Base-by-base conservation (phyloP, 2,329 filamentous ascomycete genomes). In the Nannizziopsis barbatae region DNA sequence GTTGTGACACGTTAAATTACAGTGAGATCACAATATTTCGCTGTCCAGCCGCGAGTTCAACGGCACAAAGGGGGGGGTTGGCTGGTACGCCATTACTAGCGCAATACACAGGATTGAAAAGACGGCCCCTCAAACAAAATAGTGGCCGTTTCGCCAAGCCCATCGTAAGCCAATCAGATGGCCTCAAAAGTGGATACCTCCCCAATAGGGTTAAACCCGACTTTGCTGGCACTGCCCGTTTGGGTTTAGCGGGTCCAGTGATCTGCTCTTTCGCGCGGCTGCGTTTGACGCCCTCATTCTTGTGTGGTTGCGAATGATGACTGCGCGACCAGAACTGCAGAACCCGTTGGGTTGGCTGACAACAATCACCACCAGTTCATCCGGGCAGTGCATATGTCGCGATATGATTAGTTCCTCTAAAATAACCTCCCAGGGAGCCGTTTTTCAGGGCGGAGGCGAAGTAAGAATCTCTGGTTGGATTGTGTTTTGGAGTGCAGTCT, bases 181-280 rank as follows among this genome's bases (percentile, higher is more conserved):
- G 6, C 9, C 17, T 1, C 30, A 27, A 7, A 27, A 27, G 22
- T 27, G 22, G 22, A 27, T 3, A 27, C 22, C 22, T 27, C 35
- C 11, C 32, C 30, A n/a, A 44, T 30, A 32, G 18, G 40, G 46
- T 22, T 44, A 43, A 49, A 41, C 33, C 40, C 32, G n/a, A 41
- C 46, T 49, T 32, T 39, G 46, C 15, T 49, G 46, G 17, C 46
- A 43, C 8, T 1, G 2, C 35, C 35, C 11, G 38, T 36, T 37
- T 18, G 3, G 45, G 37, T 6, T 17, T 47, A 47, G 45, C 38
- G 45, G 4, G 22, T 14, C 33, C 20, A 43, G 40, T 44, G 46
- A 48, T 49, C 46, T 49, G 15, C 46, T 33, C 36, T 27, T 7
- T 32, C 22, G 39, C 33, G 46, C 33, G 46, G 32, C 40, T 49